phyloP scores from a whole-genome alignment of 345 rosid genomes.

The Ceriops tagal region DNA sequence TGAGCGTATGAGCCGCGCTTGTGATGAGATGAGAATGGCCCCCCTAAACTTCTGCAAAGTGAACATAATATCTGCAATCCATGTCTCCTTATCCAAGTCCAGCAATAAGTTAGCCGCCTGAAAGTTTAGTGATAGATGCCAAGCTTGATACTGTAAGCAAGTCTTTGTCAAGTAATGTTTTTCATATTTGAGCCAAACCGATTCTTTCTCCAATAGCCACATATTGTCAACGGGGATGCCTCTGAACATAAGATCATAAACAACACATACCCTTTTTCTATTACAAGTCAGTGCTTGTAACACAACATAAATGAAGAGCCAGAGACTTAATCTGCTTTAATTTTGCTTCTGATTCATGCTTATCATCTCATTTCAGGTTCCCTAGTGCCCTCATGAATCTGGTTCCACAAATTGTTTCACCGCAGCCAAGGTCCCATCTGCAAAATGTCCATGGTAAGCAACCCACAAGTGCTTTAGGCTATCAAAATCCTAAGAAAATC shows the following conservation, averaged over 20 bases:
- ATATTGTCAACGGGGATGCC: constrained; percentile 49
- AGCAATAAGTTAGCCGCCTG: constrained; percentile 52
- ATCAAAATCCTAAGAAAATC: constrained; percentile 47
- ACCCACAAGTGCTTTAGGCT: constrained; percentile 51
- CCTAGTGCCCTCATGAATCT: constrained; percentile 48
- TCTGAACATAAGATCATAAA: constrained; percentile 54
- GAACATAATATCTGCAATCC: constrained; percentile 48
- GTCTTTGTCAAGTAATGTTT: constrained; percentile 50
- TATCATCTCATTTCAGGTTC: constrained; percentile 37
- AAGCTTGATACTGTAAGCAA: constrained; percentile 49
- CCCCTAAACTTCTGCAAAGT: constrained; percentile 45
- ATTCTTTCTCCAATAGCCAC: constrained; percentile 9
- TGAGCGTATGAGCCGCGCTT: constrained; percentile 53
- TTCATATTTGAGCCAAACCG: constrained; percentile 51
- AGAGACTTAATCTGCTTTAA: constrained; percentile 55
- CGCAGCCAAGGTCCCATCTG: too few species aligned
- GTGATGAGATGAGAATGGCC: constrained; percentile 60
- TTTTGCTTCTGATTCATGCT: constrained; percentile 60
- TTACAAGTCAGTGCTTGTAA: constrained; percentile 31
- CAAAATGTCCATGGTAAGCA: constrained; percentile 45
- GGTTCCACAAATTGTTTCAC: constrained; percentile 50
- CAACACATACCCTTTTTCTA: constrained; percentile 45
- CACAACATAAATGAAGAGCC: constrained; percentile 57
- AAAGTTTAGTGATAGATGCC: constrained; percentile 57
- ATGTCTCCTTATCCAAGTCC: constrained; percentile 43